phyloP scores from a whole-genome alignment of 441 rosid genomes.

The Sinapis alba region DNA sequence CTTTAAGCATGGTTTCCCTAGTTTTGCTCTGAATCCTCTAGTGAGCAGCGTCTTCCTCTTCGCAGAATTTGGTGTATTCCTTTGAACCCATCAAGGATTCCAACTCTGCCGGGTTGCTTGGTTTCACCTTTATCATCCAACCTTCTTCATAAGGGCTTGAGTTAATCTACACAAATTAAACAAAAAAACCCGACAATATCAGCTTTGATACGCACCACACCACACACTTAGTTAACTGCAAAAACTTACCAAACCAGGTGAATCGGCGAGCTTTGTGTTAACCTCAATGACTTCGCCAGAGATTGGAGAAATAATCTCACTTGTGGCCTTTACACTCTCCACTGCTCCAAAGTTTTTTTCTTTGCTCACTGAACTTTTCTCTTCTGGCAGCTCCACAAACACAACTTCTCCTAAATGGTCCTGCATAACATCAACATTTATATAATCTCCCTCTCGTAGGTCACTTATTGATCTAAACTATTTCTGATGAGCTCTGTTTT shows the following conservation, averaged over 20 bases:
- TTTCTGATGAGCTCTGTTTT: not conserved
- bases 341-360: not conserved
- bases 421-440: not conserved
- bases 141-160: not conserved
- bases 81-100: not conserved
- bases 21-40: not conserved
- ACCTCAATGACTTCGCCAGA: not conserved
- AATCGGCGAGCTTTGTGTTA: not conserved
- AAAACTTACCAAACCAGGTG: not conserved
- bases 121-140: constrained; percentile 1
- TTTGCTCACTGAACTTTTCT: not conserved
- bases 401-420: constrained; percentile 1
- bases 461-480: not conserved
- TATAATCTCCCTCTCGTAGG: not conserved
- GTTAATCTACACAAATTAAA: not conserved
- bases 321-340: not conserved
- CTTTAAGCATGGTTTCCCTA: not conserved
- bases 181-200: not conserved
- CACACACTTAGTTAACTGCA: not conserved
- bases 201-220: not conserved
- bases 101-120: not conserved
- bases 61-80: not conserved
- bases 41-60: not conserved
- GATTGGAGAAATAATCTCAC: not conserved
- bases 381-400: not conserved